Evolutionary conservation across 1,284 basidiomycete genomes (phyloP), one percentile per base, ranked within the genome.

Genomic region (Microbotryum intermedium): DNA sequence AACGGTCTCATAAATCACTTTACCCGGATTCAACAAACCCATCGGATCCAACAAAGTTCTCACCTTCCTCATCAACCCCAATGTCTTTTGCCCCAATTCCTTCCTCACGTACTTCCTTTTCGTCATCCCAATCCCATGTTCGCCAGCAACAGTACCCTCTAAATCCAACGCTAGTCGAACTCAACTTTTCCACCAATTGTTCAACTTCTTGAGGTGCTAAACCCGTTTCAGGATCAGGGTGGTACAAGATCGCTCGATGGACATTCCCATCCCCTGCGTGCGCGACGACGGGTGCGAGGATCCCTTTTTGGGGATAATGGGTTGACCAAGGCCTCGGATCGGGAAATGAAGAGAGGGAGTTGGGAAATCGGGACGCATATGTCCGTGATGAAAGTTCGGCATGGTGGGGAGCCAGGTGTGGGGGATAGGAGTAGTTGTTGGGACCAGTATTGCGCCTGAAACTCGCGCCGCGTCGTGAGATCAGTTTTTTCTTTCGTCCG

Each of bases 111-210:
- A 79, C 64, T 76, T 81, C 68, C 81, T 54, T 29, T 63, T 61
- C 13, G 59, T 87, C 18, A 89, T 73, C 1, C 88, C 87, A 23
- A 91, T 84, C 2, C 90, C 90, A 71, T 92, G 90, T 72, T 92
- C 90, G 16, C 65, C 57, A 16, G 64, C 53, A 46, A 64, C 59
- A 18, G 65, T 58, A 13, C 67, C 56, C 49, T 55, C 58, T 7
- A 64, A 45, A 52, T 52, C 55, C 39, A 63, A 66, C 11, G 64
- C 62, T 4, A 69, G 57, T n/a, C 23, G 61, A 46, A 9, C 64
- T 57, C 5, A 63, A 55, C 25, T 59, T 55, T 13, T 64, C 61
- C 9, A 62, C 68, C 2, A 61, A 61, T 6, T 53, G 44, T 16
- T 53, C 56, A 20, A 66, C 61, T n/a, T 55, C 61, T 5, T 55